Evolutionary conservation across 805 yeast genomes (phyloP).

Genomic region (Ogataea wickerhamii): DNA sequence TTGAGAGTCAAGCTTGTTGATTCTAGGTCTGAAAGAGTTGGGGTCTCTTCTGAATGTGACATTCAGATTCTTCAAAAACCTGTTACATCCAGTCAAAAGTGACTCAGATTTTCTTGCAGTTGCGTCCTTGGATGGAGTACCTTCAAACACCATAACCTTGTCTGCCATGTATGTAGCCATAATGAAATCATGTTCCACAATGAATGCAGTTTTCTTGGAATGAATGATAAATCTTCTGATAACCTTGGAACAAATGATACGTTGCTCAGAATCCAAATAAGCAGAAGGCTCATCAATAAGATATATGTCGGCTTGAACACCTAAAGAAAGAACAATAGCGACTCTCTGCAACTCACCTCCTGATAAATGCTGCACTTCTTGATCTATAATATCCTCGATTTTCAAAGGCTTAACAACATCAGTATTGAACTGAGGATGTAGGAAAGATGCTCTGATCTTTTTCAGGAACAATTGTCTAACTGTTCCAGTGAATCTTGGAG

Average conservation of each 20-base stretch:
- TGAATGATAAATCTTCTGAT: slow-evolving; percentile 95
- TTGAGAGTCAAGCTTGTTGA: slow-evolving; percentile 95
- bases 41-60: slow-evolving; percentile 99
- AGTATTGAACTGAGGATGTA: slow-evolving; percentile 96
- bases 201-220: slow-evolving; percentile 96
- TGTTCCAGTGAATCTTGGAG: slow-evolving; percentile 98
- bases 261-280: slow-evolving; percentile 97
- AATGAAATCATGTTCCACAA: slow-evolving; percentile 99
- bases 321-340: slow-evolving; percentile 92
- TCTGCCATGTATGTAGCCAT: slow-evolving; percentile 99
- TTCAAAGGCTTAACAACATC: slow-evolving; percentile 95
- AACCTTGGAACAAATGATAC: slow-evolving; percentile 98
- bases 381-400: slow-evolving; percentile 92
- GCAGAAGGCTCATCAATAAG: slow-evolving; percentile 99
- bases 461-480: slow-evolving; percentile 96
- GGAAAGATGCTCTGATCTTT: slow-evolving; percentile 89
- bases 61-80: slow-evolving; percentile 92
- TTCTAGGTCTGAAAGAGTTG: slow-evolving; percentile 96
- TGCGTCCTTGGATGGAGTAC: slow-evolving; percentile 84
- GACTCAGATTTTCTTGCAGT: slow-evolving; percentile 88
- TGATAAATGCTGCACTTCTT: slow-evolving; percentile 94
- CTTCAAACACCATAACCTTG: slow-evolving; percentile 97
- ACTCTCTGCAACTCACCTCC: slow-evolving; percentile 99
- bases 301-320: slow-evolving; percentile 93
- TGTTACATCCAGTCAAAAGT: slow-evolving; percentile 93